Base-by-base conservation (phyloP, 257 asterid genomes). In the Solanum etuberosum region DNA sequence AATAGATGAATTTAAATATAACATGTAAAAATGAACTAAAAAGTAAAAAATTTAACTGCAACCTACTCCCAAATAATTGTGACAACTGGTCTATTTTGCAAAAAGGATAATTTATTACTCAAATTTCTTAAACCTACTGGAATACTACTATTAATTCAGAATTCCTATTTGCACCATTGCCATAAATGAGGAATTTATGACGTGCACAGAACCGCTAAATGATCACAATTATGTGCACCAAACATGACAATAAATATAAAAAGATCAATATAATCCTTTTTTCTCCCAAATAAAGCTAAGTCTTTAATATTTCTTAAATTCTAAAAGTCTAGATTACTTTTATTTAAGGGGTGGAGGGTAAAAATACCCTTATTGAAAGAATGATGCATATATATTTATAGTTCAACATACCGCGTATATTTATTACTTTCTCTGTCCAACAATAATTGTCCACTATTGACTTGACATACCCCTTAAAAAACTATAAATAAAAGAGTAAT, bases 301-400 rank as follows among this genome's bases (percentile, higher is more conserved):
- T 9, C 3, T 2, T 61, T 61, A 61, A 18, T 54, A 54, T 3
- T 54, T 21, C 2, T 20, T 54, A 18, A 2, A 51, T 51, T 57
- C 27, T 21, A 57, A 7, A 57, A 57, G 13, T 1, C 25, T 5
- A 57, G 0, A 57, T 57, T 57, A 21, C 65, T 57, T 8, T 57
- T 57, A 57, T 6, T 51, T n/a, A 18, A 18, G 4, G 27, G 12
- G n/a, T n/a, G n/a, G n/a, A n/a, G n/a, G n/a, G n/a, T n/a, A n/a
- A n/a, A n/a, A n/a, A n/a, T n/a, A n/a, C 1, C 1, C 0, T 51
- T 1, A 51, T 1, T 7, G 0, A 54, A 54, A 54, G 0, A 54
- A 20, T 54, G 11, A 20, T 20, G 11, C 37, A 34, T 6, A 54
- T 54, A 54, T 54, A 7, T 54, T 0, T 18, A 3, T 18, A 18